Percentiles rank a stretch among this genome's conserved stretches.
These are phyloP conservation scores for Aspergillus nidulans DNA, from an alignment of 495 filamentous ascomycete genomes.

Conservation along the genomic window DNA sequence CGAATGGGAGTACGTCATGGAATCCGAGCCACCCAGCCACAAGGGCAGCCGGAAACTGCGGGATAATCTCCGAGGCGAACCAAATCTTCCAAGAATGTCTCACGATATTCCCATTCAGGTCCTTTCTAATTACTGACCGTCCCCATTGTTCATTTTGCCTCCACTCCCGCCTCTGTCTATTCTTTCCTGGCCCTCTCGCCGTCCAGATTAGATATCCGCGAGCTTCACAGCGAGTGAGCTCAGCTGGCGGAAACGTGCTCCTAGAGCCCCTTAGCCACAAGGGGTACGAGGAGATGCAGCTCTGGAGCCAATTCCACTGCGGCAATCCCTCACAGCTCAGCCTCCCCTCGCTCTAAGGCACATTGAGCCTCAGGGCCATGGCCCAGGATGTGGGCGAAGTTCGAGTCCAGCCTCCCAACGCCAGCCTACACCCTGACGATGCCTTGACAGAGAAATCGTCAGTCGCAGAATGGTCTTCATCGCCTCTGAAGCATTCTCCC, in stretches of 20 bases:
- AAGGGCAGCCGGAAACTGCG: neutral
- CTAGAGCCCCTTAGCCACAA: slow-evolving; percentile 5
- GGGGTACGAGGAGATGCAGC: slow-evolving; percentile 25
- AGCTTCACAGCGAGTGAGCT: neutral
- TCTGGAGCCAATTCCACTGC: slow-evolving; percentile 18
- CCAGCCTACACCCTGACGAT: slow-evolving; percentile 7
- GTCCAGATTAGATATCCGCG: neutral
- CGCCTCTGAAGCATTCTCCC: slow-evolving; percentile 3
- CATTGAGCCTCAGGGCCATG: slow-evolving; percentile 29
- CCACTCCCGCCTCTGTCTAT: neutral
- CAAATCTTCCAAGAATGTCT: neutral
- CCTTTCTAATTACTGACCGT: neutral
- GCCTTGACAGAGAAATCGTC: slow-evolving; percentile 21
- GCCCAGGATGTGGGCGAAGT: slow-evolving; percentile 29
- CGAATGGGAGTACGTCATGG: neutral
- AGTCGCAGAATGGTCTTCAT: slow-evolving; percentile 14
- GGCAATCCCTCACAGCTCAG: slow-evolving; percentile 21
- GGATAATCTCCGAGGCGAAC: neutral
- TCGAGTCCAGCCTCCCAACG: slow-evolving; percentile 12
- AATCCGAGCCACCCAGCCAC: neutral
- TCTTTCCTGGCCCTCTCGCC: neutral
- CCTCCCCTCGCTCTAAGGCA: slow-evolving; percentile 19
- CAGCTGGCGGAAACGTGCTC: slow-evolving; percentile 5
- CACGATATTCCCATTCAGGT: neutral
- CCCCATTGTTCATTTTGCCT: neutral